Base-by-base conservation (phyloP, 106 monocot species). In the Narthecium ossifragum region DNA sequence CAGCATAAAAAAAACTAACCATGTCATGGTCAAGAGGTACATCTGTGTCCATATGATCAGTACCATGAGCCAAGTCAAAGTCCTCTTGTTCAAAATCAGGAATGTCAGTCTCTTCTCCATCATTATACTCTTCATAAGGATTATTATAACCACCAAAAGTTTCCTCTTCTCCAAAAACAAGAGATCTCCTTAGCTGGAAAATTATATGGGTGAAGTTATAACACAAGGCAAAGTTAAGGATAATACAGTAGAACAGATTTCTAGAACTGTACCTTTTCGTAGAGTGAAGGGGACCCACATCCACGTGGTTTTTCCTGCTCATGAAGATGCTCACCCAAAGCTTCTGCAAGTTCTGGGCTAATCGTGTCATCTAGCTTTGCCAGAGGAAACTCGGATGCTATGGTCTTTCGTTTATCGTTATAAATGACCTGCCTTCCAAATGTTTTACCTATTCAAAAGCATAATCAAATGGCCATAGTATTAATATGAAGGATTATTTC, bases 151-250 rank as follows among this genome's bases (percentile, higher is more conserved):
- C 47, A 71, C 59, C 26, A 66, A 39, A 62, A 37, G 48, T 55
- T 50, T 67, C 74, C 62, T 68, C 54, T 25, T 72, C 70, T 68
- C 82, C 80, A 56, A 66, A 55, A 21, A 66, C 55, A 75, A 94
- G 67, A 49, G 93, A 85, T 46, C 80, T 80, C 72, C 88, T 72
- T 46, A 94, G 71, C 93, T 94, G 74, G 62, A 79, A 70, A 32
- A 63, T 11, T 36, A 72, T 48, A 37, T 23, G 13, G 18, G 31
- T 66, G 51, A 52, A 32, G 40, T 52, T 63, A 15, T 50, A 20
- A 38, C 10, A 36, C 20, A 55, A 2, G 21, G 31, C 11, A 34
- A 63, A 28, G 32, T 3, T 7, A 6, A 10, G 43, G 3, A 43
- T 2, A 13, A 43, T 0, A 18, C 47, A 63, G 51, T 10, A 27